Conservation (phyloP, 306 rosid genomes). For the Lablab purpureus region DNA sequence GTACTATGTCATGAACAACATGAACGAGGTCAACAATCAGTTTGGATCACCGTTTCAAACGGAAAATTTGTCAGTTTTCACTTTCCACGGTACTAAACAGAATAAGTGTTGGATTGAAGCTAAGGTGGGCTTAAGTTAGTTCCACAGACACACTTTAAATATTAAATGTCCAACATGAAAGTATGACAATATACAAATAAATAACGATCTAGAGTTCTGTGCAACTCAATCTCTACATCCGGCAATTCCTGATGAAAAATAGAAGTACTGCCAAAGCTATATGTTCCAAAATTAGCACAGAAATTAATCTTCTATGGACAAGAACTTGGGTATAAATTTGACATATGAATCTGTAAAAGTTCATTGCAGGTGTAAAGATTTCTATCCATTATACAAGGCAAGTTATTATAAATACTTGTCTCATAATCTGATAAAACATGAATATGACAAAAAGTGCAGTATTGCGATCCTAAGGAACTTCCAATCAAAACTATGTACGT, state of each 20-base stretch:
- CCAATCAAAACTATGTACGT: conserved; percentile 37
- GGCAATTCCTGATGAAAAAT: background rate
- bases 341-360: background rate
- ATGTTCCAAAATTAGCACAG: background rate
- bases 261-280: background rate
- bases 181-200: background rate
- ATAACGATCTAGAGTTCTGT: background rate
- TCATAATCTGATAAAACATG: conserved; percentile 23
- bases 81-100: background rate
- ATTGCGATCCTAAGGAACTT: conserved; percentile 26
- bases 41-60: background rate
- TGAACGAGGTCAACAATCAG: background rate
- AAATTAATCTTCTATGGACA: background rate
- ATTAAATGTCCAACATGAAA: background rate
- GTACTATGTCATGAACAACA: background rate
- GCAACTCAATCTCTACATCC: background rate
- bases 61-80: background rate
- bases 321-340: conserved; percentile 13
- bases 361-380: background rate
- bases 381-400: background rate
- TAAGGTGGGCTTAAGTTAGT: background rate
- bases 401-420: background rate
- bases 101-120: background rate
- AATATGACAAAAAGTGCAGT: conserved; percentile 23
- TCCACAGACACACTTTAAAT: background rate